Evolutionary conservation across 2,329 filamentous ascomycete genomes (phyloP), one percentile per base, ranked within the genome.

Genomic region (Chrysoporthe cubensis): DNA sequence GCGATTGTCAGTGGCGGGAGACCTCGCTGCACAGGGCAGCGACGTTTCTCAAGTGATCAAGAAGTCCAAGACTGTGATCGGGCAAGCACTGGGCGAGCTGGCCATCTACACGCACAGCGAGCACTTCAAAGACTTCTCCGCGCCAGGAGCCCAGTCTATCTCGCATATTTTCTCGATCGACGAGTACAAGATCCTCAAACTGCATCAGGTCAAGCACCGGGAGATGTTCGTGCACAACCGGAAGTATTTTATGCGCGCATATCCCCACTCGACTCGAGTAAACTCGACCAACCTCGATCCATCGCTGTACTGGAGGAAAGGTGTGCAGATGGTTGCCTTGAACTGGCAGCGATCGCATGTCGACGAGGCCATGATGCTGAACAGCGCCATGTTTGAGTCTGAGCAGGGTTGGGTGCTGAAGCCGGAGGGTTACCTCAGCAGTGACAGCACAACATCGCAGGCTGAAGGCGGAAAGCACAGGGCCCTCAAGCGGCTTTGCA

Each of bases 201-300:
- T 88, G 16, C 78, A 83, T 67, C 72, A 73, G 79, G 89, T 92
- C 72, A 88, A 88, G 72, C 86, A 93, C 61, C 90, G 87, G 70
- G 89, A 90, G 65, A 88, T 99, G 57, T 93, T 97, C 74, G 85
- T 88, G 60, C 96, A 99, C 81, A 99, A 99, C 79, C 90, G 92
- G 73, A 85, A 87, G 65, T 94, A 90, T 78, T 87, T 97, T 72
- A 97, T 97, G 88, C 90, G 96, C 44, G 93, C 96, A 11, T 99
- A 97, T 76, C 96, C 96, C 5, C 90, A 91, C 34, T 90, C 88
- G 3, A 85, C 87, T 69, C 89, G 94, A 46, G 85, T 97, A 64
- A 89, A 90, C 74, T 97, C 94, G 57, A 93, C 92, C n/a, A 99
- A 99, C 76, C 96, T 96, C 52, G 94, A 98, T 74, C 96, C 96